These are phyloP conservation scores for Naganishia sp. DNA, from an alignment of 1,284 basidiomycete genomes.

Conservation along the genomic window DNA sequence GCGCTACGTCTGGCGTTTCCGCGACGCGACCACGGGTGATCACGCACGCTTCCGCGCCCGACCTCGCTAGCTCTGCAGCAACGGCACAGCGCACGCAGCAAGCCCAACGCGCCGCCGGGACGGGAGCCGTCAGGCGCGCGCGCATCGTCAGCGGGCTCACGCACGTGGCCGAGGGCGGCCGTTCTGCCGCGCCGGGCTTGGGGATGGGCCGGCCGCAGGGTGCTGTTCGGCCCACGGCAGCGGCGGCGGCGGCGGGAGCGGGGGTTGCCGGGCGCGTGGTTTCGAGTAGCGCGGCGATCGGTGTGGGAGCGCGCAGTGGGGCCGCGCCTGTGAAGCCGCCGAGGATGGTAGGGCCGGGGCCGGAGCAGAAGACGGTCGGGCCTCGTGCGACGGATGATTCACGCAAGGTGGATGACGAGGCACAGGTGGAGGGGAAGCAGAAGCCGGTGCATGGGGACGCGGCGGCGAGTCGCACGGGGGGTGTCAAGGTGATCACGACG, in stretches of 20 bases:
- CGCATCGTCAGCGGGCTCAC: conserved; percentile 16
- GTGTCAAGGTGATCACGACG: conserved; percentile 10
- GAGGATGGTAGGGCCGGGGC: not conserved
- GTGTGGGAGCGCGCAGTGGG: not conserved
- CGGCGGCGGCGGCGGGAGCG: not conserved
- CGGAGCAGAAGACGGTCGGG: not conserved
- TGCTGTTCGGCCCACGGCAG: conserved; percentile 4
- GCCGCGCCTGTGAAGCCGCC: conserved; percentile 9
- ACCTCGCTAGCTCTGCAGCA: not conserved
- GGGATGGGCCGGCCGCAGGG: conserved; percentile 17
- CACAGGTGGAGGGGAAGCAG: not conserved
- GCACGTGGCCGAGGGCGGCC: conserved; percentile 19
- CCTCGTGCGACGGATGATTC: not conserved
- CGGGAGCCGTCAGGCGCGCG: conserved; percentile 19
- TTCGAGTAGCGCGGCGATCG: conserved; percentile 20
- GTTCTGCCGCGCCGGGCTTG: not conserved
- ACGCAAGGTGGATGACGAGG: not conserved
- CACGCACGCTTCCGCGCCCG: conserved; percentile 20
- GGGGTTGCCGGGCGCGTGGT: not conserved
- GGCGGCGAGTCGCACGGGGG: not conserved
- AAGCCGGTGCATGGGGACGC: not conserved
- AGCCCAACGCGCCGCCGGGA: conserved; percentile 11
- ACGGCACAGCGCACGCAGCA: not conserved
- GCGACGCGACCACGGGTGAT: conserved; percentile 26
- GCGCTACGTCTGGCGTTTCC: not conserved